These are phyloP conservation scores for Harringtonia aguacate DNA, from an alignment of 2,329 filamentous ascomycete species.

Conservation along the genomic window DNA sequence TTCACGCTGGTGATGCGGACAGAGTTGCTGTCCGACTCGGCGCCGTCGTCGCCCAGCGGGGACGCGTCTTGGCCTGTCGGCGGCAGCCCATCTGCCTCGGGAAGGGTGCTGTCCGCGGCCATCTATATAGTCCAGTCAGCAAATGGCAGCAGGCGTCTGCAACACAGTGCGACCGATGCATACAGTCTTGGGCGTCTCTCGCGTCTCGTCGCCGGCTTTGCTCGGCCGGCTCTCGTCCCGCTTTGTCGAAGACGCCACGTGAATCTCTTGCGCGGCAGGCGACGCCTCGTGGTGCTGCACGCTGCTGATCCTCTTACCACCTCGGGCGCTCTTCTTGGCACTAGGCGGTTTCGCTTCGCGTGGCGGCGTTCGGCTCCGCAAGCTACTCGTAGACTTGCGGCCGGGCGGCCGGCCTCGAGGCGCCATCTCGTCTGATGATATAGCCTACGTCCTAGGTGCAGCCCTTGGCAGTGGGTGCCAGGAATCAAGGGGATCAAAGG, in stretches of 20 bases:
- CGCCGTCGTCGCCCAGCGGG: neutral
- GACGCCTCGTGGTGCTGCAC: neutral
- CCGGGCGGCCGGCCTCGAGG: slow-evolving; percentile 11
- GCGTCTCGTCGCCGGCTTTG: neutral
- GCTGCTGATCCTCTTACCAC: neutral
- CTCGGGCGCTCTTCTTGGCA: neutral
- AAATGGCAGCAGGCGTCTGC: too few species aligned
- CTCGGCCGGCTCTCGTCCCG: neutral
- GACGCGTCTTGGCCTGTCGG: neutral
- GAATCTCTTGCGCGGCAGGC: neutral
- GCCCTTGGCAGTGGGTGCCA: too few species aligned
- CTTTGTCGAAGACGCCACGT: neutral
- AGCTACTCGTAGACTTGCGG: slow-evolving; percentile 7
- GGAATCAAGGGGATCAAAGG: too few species aligned
- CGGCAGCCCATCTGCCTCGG: neutral
- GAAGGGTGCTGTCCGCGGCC: neutral
- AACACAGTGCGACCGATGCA: too few species aligned
- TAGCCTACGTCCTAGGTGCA: too few species aligned
- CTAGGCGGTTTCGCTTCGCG: neutral
- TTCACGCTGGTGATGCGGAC: neutral
- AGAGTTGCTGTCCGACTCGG: neutral
- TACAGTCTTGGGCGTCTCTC: neutral
- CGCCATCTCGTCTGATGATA: slow-evolving; percentile 4
- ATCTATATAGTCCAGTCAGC: too few species aligned
- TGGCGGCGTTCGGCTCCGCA: neutral